Percentiles rank a stretch among this genome's conserved stretches.
These are phyloP conservation scores for Penicillium sp. DNA, from an alignment of 2,329 filamentous ascomycete species.

Conservation along the genomic window DNA sequence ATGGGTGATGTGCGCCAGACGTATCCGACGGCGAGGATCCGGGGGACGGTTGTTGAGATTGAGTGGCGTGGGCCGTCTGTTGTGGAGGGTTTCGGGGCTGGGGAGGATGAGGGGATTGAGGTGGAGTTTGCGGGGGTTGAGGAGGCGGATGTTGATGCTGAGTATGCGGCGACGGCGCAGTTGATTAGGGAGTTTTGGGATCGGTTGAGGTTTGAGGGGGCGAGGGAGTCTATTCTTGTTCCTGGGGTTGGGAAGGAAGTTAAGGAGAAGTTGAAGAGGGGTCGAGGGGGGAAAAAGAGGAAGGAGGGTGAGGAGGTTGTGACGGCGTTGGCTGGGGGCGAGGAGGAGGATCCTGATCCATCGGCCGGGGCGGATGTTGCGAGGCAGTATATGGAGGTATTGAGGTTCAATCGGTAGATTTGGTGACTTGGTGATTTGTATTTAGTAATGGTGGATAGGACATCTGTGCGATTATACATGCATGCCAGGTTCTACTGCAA, in stretches of 20 bases:
- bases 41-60: slow-evolving; percentile 45
- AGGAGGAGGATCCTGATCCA: slow-evolving; percentile 31
- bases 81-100: slow-evolving; percentile 17
- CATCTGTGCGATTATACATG: background rate
- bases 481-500: background rate
- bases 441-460: background rate
- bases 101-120: slow-evolving; percentile 17
- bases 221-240: slow-evolving; percentile 40
- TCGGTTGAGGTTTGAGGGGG: slow-evolving; percentile 35
- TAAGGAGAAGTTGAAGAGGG: slow-evolving; percentile 28
- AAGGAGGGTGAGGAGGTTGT: slow-evolving; percentile 10
- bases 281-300: slow-evolving; percentile 17
- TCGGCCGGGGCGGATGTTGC: slow-evolving; percentile 39
- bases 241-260: slow-evolving; percentile 39
- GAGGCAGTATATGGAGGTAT: slow-evolving; percentile 45
- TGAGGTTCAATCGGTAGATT: slow-evolving; percentile 39
- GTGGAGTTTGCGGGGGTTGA: slow-evolving; percentile 31
- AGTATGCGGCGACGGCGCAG: slow-evolving; percentile 31
- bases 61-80: slow-evolving; percentile 41
- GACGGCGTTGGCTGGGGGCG: slow-evolving; percentile 3
- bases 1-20: slow-evolving; percentile 43
- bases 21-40: slow-evolving; percentile 32
- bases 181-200: slow-evolving; percentile 44
- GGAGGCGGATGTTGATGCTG: slow-evolving; percentile 38
- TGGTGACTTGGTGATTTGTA: too few relatives aligned